Conservation (phyloP, 2,329 filamentous ascomycete species). For the Xylariaceae sp. region DNA sequence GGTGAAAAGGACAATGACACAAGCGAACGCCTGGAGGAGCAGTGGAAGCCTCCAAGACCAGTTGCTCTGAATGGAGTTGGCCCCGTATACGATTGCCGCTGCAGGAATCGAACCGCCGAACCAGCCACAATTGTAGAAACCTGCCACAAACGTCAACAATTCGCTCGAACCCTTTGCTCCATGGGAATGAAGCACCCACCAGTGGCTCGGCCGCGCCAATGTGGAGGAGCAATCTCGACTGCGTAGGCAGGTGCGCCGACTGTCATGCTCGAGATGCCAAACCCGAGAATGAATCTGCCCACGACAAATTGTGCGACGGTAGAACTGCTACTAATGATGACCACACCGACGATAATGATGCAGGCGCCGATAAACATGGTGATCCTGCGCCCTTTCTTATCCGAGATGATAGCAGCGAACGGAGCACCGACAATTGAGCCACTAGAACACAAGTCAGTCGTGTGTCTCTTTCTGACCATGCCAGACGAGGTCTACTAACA, state of each 20-base stretch:
- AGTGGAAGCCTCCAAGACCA: slow-evolving; percentile 49
- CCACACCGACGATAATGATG: slow-evolving; percentile 42
- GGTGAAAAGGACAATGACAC: slow-evolving; percentile 34
- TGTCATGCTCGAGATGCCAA: slow-evolving; percentile 45
- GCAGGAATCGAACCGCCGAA: slow-evolving; percentile 50
- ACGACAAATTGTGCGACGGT: slow-evolving; percentile 40
- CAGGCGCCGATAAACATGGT: slow-evolving; percentile 43
- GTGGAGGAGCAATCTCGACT: slow-evolving; percentile 45
- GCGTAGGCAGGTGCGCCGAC: slow-evolving; percentile 46
- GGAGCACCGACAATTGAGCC: slow-evolving; percentile 40
- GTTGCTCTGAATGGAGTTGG: slow-evolving; percentile 40
- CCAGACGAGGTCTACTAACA: slow-evolving; percentile 34
- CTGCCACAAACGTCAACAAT: slow-evolving; percentile 15
- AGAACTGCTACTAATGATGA: slow-evolving; percentile 37
- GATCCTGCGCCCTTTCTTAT: slow-evolving; percentile 40
- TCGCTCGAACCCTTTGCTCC: neutral
- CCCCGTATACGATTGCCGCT: slow-evolving; percentile 46
- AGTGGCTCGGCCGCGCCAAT: slow-evolving; percentile 47
- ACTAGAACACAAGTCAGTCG: slow-evolving; percentile 24
- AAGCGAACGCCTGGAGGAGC: slow-evolving; percentile 44
- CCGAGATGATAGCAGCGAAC: slow-evolving; percentile 42
- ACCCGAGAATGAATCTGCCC: slow-evolving; percentile 44
- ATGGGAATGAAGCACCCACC: slow-evolving; percentile 23
- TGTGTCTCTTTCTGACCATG: neutral
- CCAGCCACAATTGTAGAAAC: slow-evolving; percentile 52